Evolutionary conservation across 2,329 filamentous ascomycete genomes (phyloP), one percentile per base, ranked within the genome.

Genomic region (Epichloe bromicola): DNA sequence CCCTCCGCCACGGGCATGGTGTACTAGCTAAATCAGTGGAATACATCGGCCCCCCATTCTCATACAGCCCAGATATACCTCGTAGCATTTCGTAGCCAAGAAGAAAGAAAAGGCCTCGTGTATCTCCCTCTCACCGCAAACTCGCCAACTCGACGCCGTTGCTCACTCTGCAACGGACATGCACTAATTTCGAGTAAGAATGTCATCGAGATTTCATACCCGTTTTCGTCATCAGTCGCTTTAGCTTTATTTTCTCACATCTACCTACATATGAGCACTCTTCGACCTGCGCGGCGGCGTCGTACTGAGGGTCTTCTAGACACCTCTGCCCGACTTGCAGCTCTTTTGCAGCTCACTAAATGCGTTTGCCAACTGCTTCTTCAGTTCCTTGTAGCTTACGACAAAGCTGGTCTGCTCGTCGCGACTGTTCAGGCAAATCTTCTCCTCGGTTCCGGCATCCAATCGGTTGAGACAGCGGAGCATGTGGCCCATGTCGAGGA

Each of bases 391-490:
- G 66, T 94, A 98, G 57, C 81, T 91, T 54, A 96, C 83, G 51
- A 96, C 77, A 61, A 97, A 86, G 56, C 86, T 83, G 50, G 83
- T 93, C 67, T 95, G 86, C 62, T 95, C 88, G 66, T 98, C 91
- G 51, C 91, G 80, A 65, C 86, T 95, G 23, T 89, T 84, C 49
- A 98, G 71, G 57, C 84, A 85, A 47, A 98, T 79, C 66, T 82
- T 86, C 67, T 98, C 93, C 26, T 94, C 88, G 2, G 80, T 80
- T 1, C 90, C 93, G 0, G 88, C 87, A 67, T 98, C 93, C 49
- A 98, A 73, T 65, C 95, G 96, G 70, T 94, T 96, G 58, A 98
- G 69, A 62, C 85, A 91, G 26, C 78, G 79, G 44, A 98, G 67
- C 56, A 97, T 88, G 69, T 97, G 90, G 3, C 86, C 91, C 52